Evolutionary conservation across 2,329 filamentous ascomycete species (phyloP), one percentile per base, ranked within the genome.

Genomic region (Triangularia verruculosa): DNA sequence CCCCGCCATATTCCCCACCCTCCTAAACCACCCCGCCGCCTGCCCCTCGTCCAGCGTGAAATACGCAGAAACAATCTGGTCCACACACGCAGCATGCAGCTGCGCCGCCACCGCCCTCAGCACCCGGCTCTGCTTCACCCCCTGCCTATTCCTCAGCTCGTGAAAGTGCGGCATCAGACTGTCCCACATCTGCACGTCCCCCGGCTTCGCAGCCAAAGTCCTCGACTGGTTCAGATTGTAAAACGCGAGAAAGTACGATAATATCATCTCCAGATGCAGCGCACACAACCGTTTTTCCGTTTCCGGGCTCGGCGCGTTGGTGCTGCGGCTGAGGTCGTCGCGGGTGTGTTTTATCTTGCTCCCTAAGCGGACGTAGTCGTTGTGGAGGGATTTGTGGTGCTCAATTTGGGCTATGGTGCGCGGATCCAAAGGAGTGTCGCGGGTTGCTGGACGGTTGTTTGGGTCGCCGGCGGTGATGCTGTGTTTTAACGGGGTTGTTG

Each of bases 211-310:
- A 61, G 80, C 77, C n/a, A 82, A 67, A 25, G 75, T 72, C 3
- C 81, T 78, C 11, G 73, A 74, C 53, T 80, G 76, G 72, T 81
- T 81, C 53, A 81, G 73, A 2, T 80, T 76, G 65, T 83, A 78
- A 72, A 86, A 86, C 1, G 79, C 78, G 13, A 83, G 74, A 75
- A 86, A 81, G 68, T 84, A 87, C 4, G 80, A 78, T 60, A 84
- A 71, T 20, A 82, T 76, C 71, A 82, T 81, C 68, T 84, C 82
- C 8, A 84, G 73, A 32, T 78, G 78, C 11, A 82, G 73, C 0
- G 77, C 77, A 28, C 75, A 77, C 30, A 76, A 76, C n/a, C 77
- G 74, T 68, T 79, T 80, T 59, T 75, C n/a, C 72, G 24, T 77
- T 77, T 6, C 73, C 61, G 75, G 72, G 72, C 69, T 17, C 70